phyloP scores from a whole-genome alignment of 1,284 basidiomycete species.

The Cystobasidium slooffiae region DNA sequence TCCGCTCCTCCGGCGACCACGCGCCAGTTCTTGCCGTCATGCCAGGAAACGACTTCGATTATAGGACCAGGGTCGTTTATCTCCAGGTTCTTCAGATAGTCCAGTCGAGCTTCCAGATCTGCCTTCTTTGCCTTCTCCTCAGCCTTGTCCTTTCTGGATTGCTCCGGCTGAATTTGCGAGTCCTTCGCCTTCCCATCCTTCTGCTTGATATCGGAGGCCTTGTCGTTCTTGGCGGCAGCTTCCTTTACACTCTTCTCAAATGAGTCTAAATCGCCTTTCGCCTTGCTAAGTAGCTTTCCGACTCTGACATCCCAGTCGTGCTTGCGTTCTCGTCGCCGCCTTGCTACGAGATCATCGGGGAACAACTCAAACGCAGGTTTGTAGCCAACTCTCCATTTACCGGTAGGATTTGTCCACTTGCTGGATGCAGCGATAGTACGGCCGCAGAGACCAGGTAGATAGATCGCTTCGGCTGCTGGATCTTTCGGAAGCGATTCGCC shows the following conservation, averaged over 20 bases:
- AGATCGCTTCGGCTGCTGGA: conserved; percentile 1
- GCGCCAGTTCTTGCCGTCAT: conserved; percentile 57
- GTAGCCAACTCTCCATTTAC: conserved; percentile 56
- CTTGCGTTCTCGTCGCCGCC: conserved; percentile 54
- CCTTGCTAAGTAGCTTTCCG: conserved; percentile 51
- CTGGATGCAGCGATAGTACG: conserved; percentile 52
- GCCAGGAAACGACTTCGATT: conserved; percentile 56
- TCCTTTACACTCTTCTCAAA: conserved; percentile 38
- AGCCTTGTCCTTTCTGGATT: conserved; percentile 46
- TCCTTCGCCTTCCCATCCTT: conserved; percentile 7
- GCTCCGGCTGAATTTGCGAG: background rate
- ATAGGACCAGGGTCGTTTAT: conserved; percentile 56
- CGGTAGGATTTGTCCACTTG: conserved; percentile 53
- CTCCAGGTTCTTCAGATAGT: conserved; percentile 54
- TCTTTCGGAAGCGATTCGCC: conserved; percentile 14
- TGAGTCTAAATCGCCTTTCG: conserved; percentile 51
- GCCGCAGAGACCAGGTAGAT: conserved; percentile 49
- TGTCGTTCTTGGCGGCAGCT: conserved; percentile 19
- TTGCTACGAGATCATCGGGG: conserved; percentile 54
- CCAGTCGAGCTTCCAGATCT: conserved; percentile 53
- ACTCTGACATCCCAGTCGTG: conserved; percentile 55
- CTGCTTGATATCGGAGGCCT: background rate
- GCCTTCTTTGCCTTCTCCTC: conserved; percentile 50
- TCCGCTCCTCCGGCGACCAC: conserved; percentile 56
- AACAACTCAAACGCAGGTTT: conserved; percentile 57